Conservation (phyloP, 2,329 filamentous ascomycete species). For the Bipolaris zeicola region DNA sequence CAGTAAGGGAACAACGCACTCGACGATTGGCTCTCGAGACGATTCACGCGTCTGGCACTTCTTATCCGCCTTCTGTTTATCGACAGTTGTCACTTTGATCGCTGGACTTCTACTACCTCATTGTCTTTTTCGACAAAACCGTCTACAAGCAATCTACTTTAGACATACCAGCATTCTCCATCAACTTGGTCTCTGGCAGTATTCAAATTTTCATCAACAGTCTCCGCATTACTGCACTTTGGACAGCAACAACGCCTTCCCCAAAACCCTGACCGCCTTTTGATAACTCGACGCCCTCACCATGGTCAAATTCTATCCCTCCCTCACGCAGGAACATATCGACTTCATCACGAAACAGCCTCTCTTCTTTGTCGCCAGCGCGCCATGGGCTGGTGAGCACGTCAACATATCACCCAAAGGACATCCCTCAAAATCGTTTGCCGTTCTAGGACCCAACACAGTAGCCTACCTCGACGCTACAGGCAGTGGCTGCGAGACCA, state of each 20-base stretch:
- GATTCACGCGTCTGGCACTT: not conserved
- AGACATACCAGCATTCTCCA: not conserved
- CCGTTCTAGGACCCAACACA: slow-evolving; percentile 63
- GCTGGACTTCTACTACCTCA: not conserved
- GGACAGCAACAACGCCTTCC: not conserved
- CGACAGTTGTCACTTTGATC: not conserved
- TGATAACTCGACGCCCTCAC: slow-evolving; percentile 1
- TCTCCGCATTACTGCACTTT: not conserved
- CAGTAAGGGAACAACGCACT: not conserved
- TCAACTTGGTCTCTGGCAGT: no score
- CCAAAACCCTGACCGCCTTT: slow-evolving; percentile 9
- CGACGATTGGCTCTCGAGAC: not conserved
- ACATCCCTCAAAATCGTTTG: slow-evolving; percentile 65
- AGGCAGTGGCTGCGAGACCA: slow-evolving; percentile 77
- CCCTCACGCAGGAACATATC: slow-evolving; percentile 61
- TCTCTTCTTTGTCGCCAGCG: slow-evolving; percentile 77
- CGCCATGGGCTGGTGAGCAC: slow-evolving; percentile 69
- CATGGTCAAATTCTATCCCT: slow-evolving; percentile 66
- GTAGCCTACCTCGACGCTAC: slow-evolving; percentile 75
- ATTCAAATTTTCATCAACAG: not conserved
- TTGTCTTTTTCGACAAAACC: not conserved
- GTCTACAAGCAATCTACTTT: not conserved
- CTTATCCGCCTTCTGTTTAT: not conserved
- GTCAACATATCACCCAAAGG: slow-evolving; percentile 81
- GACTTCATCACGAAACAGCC: slow-evolving; percentile 70